Conservation (phyloP, 176 grass and related monocot genomes). For the Pontederia crassipes region DNA sequence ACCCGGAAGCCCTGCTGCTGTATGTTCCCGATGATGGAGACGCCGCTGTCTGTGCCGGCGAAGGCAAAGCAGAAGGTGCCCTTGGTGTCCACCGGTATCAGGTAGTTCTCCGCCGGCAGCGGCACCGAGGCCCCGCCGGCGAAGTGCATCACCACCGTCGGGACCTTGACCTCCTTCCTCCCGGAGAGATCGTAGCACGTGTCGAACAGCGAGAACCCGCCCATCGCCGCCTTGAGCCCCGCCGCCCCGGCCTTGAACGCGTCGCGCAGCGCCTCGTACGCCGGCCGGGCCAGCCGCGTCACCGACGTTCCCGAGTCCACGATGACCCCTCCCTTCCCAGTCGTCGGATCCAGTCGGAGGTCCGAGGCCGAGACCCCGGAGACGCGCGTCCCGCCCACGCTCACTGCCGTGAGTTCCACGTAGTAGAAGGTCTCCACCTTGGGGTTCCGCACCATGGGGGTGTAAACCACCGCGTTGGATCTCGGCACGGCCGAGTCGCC, state of each 20-base stretch:
- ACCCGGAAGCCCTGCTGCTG: slow-evolving; percentile 92
- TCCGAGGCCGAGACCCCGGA: slow-evolving; percentile 44
- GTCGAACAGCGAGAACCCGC: slow-evolving; percentile 91
- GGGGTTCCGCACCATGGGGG: slow-evolving; percentile 20
- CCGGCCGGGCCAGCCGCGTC: slow-evolving; percentile 48
- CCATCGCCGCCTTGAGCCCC: slow-evolving; percentile 36
- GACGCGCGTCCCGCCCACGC: slow-evolving; percentile 72
- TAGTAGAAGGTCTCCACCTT: slow-evolving; percentile 18
- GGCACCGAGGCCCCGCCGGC: slow-evolving; percentile 41
- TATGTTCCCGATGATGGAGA: slow-evolving; percentile 93
- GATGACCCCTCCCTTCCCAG: slow-evolving; percentile 79
- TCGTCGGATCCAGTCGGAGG: slow-evolving; percentile 57
- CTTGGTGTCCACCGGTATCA: slow-evolving; percentile 76
- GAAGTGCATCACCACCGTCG: slow-evolving; percentile 81
- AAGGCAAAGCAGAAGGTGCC: slow-evolving; percentile 97
- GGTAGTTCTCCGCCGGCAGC: slow-evolving; percentile 91
- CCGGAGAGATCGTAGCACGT: slow-evolving; percentile 91
- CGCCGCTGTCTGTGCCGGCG: slow-evolving; percentile 71
- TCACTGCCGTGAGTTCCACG: slow-evolving; percentile 40
- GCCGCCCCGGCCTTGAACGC: slow-evolving; percentile 54
- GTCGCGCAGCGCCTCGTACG: slow-evolving; percentile 71
- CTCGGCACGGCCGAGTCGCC: slow-evolving; percentile 12
- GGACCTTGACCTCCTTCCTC: slow-evolving; percentile 74
- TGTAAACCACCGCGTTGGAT: slow-evolving; percentile 9
- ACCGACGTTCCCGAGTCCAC: slow-evolving; percentile 94